Conservation (phyloP, 2,329 filamentous ascomycete species). For the Chaetoscypha palmicola region DNA sequence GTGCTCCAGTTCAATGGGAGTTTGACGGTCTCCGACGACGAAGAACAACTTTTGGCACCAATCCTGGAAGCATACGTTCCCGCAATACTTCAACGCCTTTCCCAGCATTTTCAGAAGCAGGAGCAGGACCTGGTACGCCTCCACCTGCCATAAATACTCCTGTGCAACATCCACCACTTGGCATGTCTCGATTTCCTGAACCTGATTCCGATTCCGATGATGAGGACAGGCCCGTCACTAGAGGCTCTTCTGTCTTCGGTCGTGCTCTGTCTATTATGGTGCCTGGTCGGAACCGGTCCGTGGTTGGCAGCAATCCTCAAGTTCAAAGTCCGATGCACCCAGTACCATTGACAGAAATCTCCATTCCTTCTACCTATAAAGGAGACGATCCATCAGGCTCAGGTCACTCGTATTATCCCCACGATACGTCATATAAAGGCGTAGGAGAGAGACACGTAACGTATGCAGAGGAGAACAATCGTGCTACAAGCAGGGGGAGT, state of each 20-base stretch:
- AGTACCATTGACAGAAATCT: constrained; percentile 55
- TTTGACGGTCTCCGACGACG: constrained; percentile 87
- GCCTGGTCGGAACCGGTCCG: constrained; percentile 15
- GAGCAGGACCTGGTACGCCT: constrained; percentile 24
- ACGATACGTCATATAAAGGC: constrained; percentile 33
- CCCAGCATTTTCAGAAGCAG: constrained; percentile 18
- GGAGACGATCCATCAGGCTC: constrained; percentile 28
- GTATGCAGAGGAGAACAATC: constrained; percentile 33
- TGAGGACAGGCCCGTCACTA: constrained; percentile 41
- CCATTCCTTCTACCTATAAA: constrained; percentile 41
- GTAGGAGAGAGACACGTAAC: constrained; percentile 40
- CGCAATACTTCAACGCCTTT: constrained; percentile 26
- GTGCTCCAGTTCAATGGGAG: constrained; percentile 57
- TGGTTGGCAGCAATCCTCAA: constrained; percentile 27
- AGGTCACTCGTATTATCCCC: constrained; percentile 36
- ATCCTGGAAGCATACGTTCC: constrained; percentile 25
- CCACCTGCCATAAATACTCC: constrained; percentile 20
- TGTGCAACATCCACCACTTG: constrained; percentile 64
- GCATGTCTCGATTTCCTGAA: constrained; percentile 79
- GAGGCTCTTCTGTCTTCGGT: constrained; percentile 38
- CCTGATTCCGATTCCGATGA: constrained; percentile 59
- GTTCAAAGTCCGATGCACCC: constrained; percentile 52
- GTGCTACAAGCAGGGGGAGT: constrained; percentile 17
- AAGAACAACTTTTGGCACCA: constrained; percentile 43
- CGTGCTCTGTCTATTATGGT: constrained; percentile 33